Conservation (phyloP, 1,139 yeast genomes). For the Kurtzmaniella quercitrusa region DNA sequence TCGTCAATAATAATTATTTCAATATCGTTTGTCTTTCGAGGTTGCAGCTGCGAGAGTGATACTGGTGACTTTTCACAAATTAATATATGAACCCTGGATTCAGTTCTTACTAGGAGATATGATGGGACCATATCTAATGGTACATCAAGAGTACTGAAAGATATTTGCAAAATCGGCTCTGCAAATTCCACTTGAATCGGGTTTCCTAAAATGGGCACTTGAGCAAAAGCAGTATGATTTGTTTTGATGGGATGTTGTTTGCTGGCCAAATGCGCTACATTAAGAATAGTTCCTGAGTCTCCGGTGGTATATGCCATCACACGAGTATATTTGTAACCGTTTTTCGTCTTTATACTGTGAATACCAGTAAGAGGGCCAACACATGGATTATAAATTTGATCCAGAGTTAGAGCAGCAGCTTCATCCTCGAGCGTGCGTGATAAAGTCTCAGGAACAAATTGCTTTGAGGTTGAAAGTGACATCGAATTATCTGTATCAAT, state of each 20-base stretch:
- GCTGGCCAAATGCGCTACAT: slow-evolving; percentile 18
- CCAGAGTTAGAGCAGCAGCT: slow-evolving; percentile 22
- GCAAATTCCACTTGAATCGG: slow-evolving; percentile 23
- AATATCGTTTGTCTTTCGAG: slow-evolving; percentile 7
- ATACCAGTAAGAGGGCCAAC: slow-evolving; percentile 22
- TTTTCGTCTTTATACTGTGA: slow-evolving; percentile 17
- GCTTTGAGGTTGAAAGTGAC: slow-evolving; percentile 11
- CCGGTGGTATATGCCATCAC: slow-evolving; percentile 36
- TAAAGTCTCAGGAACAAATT: slow-evolving; percentile 22
- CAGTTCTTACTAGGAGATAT: slow-evolving; percentile 24
- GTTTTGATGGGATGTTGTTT: slow-evolving; percentile 7
- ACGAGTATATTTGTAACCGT: slow-evolving; percentile 10
- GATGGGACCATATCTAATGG: slow-evolving; percentile 16
- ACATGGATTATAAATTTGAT: slow-evolving; percentile 37
- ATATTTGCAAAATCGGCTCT: slow-evolving; percentile 41
- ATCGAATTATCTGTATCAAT: slow-evolving; percentile 13
- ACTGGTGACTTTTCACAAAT: slow-evolving; percentile 12
- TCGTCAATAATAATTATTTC: slow-evolving; percentile 22
- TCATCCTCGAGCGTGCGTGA: slow-evolving; percentile 19
- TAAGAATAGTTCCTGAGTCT: slow-evolving; percentile 23
- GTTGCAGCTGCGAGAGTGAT: not conserved
- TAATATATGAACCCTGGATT: slow-evolving; percentile 22
- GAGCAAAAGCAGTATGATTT: not conserved
- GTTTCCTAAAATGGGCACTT: slow-evolving; percentile 8
- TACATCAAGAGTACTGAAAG: slow-evolving; percentile 16